Evolutionary conservation across 2,329 filamentous ascomycete species (phyloP).

Genomic region (Sarocladium kiliense): DNA sequence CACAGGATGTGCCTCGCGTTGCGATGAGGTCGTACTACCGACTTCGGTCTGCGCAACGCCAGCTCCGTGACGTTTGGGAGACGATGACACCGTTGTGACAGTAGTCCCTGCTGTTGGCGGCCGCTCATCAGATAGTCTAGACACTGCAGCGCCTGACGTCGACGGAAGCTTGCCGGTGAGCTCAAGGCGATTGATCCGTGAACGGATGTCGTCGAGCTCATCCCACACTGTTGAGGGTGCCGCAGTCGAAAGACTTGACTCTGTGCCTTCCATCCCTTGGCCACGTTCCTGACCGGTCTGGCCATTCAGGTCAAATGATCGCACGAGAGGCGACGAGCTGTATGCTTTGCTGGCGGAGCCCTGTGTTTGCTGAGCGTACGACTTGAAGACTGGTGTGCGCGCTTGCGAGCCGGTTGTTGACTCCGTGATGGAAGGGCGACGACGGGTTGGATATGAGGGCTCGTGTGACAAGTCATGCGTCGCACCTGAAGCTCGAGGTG

Average conservation of each 20-base stretch:
- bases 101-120: conserved; percentile 89
- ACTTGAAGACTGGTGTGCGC: conserved; percentile 40
- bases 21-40: conserved; percentile 34
- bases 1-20: conserved; percentile 63
- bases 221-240: conserved; percentile 96
- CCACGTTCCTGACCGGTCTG: conserved; percentile 22
- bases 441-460: neutral
- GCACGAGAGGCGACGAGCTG: conserved; percentile 56
- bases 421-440: conserved; percentile 34
- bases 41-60: conserved; percentile 24
- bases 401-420: conserved; percentile 31
- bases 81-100: conserved; percentile 83
- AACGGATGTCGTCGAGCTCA: conserved; percentile 92
- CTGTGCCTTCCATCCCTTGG: conserved; percentile 61
- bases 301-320: conserved; percentile 26
- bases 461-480: neutral
- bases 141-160: conserved; percentile 75
- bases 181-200: conserved; percentile 84
- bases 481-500: conserved; percentile 37
- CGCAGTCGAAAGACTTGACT: conserved; percentile 82
- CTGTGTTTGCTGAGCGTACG: conserved; percentile 11
- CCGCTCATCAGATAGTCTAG: conserved; percentile 69
- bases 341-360: conserved; percentile 26
- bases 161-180: conserved; percentile 81
- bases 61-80: conserved; percentile 62